A percentile compares a stretch with the other conserved stretches of the same genome.
phyloP scores from a whole-genome alignment of 2,329 filamentous ascomycete species.

The Torrubiella hemipterigena region DNA sequence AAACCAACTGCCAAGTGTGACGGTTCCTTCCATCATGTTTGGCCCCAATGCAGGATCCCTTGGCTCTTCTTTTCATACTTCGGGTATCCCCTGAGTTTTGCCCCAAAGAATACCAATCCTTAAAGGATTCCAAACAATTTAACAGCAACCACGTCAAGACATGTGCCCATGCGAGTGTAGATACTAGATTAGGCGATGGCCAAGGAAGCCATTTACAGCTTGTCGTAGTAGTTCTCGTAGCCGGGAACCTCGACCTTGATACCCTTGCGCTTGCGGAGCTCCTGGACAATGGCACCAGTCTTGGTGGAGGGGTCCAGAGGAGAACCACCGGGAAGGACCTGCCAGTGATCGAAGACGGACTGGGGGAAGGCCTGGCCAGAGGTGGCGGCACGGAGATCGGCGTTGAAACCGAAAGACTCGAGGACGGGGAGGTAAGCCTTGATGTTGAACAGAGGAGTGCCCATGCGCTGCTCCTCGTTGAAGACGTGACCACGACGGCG shows the following conservation, averaged over 20 bases:
- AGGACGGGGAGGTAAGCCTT: constrained; percentile 95
- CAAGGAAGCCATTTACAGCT: constrained; percentile 61
- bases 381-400: constrained; percentile 85
- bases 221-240: constrained; percentile 98
- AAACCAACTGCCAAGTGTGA: constrained; percentile 20
- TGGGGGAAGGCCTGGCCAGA: constrained; percentile 98
- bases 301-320: constrained; percentile 73
- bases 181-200: constrained; percentile 29
- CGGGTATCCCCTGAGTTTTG: constrained; percentile 12
- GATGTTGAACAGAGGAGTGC: constrained; percentile 98
- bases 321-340: constrained; percentile 87
- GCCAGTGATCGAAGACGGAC: constrained; percentile 98
- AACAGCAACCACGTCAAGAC: constrained; percentile 26
- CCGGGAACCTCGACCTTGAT: constrained; percentile 91
- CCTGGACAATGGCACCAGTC: constrained; percentile 70
- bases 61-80: constrained; percentile 16
- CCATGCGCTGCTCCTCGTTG: constrained; percentile 92
- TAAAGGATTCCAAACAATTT: constrained; percentile 17
- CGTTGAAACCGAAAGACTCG: constrained; percentile 98
- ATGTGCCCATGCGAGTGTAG: constrained; percentile 22
- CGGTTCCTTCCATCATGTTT: constrained; percentile 22
- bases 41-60: constrained; percentile 23
- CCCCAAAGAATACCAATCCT: constrained; percentile 9
- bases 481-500: constrained; percentile 98
- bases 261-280: constrained; percentile 99